Percentiles rank a stretch among this genome's conserved stretches.
Evolutionary conservation across 1,284 basidiomycete genomes (phyloP).

Genomic region (Taiwanofungus camphoratus): DNA sequence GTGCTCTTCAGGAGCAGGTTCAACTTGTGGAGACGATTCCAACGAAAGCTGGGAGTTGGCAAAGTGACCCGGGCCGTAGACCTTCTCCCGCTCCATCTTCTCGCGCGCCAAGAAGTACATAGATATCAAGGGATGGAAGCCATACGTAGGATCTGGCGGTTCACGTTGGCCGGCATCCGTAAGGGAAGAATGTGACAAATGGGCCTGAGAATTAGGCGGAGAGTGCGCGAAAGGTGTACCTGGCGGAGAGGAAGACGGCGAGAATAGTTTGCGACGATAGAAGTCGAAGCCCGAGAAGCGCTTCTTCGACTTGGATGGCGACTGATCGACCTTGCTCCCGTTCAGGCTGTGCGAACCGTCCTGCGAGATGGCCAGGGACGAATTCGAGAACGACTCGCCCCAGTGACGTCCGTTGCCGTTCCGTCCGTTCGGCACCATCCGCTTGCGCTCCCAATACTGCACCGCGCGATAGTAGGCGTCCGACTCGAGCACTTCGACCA

Average conservation of each 20-base stretch:
- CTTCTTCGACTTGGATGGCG: slow-evolving; percentile 48
- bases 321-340: slow-evolving; percentile 35
- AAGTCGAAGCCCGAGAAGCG: slow-evolving; percentile 94
- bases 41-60: slow-evolving; percentile 80
- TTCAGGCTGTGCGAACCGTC: slow-evolving; percentile 36
- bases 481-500: slow-evolving; percentile 71
- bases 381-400: slow-evolving; percentile 56
- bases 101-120: slow-evolving; percentile 96
- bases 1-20: slow-evolving; percentile 16
- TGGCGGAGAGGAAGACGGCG: slow-evolving; percentile 57
- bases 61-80: slow-evolving; percentile 92
- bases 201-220: slow-evolving; percentile 50
- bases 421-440: slow-evolving; percentile 35
- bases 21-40: slow-evolving; percentile 22
- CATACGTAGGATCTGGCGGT: slow-evolving; percentile 78
- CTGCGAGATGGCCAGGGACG: slow-evolving; percentile 62
- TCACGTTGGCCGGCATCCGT: slow-evolving; percentile 40
- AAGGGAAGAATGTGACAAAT: slow-evolving; percentile 42
- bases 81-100: slow-evolving; percentile 89
- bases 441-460: slow-evolving; percentile 72
- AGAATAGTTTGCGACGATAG: slow-evolving; percentile 87
- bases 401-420: slow-evolving; percentile 41
- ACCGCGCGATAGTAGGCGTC: slow-evolving; percentile 77
- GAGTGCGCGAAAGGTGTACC: slow-evolving; percentile 39
- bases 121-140: slow-evolving; percentile 92